Evolutionary conservation across 352 stramenopile species (phyloP), one percentile per base, ranked within the genome.

Genomic region (Phytophthora megakarya): DNA sequence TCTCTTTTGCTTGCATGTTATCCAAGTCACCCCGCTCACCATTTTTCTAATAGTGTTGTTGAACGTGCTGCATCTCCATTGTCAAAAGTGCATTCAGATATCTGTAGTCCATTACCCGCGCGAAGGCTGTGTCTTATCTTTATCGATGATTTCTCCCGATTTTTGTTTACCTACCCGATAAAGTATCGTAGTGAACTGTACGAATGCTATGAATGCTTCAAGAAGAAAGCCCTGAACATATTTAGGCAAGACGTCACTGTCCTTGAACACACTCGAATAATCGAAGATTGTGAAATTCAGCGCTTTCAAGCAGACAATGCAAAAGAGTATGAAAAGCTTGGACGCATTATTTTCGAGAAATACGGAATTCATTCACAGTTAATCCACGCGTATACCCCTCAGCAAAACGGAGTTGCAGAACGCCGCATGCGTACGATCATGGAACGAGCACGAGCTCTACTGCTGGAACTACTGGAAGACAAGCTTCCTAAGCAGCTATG

Each of bases 141-240:
- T 33, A 72, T 72, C 13, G 64, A 64, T 39, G 57, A 67, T 40
- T 62, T 55, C 39, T 52, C 58, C 18, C 44, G 47, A 25, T 69
- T 50, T 48, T 60, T 59, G 52, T 69, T 55, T 38, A 32, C 49
- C 13, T 71, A 65, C 12, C 5, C 45, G 1, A 67, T 70, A 0
- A 60, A 55, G 18, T 32, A 22, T 0, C 42, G 28, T 23, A 58
- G 25, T 28, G 30, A 70, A 22, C 3, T 71, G 9, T 71, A 70
- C 15, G 18, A 35, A 0, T 65, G 45, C 38, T 70, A 58, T 12
- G 48, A 64, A 38, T 15, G 38, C 28, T 56, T 64, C 19, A 35
- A 42, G 3, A 23, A 12, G n/a, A 51, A 61, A 61, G 30, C 40
- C 0, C n/a, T n/a, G n/a, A n/a, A n/a, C n/a, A n/a, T n/a, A n/a